These are phyloP conservation scores for Ophiorrhiza pumila DNA, from an alignment of 257 asterid species.

Conservation along the genomic window DNA sequence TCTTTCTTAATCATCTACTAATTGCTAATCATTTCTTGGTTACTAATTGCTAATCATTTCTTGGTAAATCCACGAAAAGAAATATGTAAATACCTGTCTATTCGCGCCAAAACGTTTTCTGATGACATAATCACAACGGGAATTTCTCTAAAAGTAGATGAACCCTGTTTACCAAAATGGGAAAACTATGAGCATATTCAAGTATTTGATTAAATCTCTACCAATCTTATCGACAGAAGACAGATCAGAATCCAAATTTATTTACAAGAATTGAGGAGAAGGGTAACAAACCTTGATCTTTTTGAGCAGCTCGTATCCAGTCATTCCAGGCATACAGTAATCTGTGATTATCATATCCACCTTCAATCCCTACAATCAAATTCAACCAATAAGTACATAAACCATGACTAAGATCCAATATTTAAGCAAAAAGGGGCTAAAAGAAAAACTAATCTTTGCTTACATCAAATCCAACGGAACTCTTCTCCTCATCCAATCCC, in stretches of 20 bases:
- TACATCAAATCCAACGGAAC: constrained; percentile 58
- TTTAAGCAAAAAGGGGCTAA: background rate
- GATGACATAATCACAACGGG: constrained; percentile 98
- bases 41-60: background rate
- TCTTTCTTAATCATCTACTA: background rate
- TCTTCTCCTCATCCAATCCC: constrained; percentile 72
- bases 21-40: too few relatives aligned
- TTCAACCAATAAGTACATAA: constrained; percentile 6
- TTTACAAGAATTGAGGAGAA: background rate
- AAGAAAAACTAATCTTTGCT: constrained; percentile 11
- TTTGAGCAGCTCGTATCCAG: constrained; percentile 80
- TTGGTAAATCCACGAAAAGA: background rate
- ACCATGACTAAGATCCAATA: background rate
- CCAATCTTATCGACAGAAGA: background rate
- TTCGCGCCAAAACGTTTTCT: constrained; percentile 75
- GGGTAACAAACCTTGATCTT: constrained; percentile 59
- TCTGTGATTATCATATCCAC: constrained; percentile 90
- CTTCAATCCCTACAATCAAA: constrained; percentile 59
- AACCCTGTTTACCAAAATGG: constrained; percentile 56
- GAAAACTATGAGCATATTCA: background rate
- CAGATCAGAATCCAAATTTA: background rate
- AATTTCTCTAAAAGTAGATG: constrained; percentile 72
- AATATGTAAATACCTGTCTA: constrained; percentile 56
- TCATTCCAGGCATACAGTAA: constrained; percentile 97
- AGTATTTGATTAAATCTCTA: background rate